Conservation (phyloP, 306 rosid genomes). For the Astragalus glycyphyllos region DNA sequence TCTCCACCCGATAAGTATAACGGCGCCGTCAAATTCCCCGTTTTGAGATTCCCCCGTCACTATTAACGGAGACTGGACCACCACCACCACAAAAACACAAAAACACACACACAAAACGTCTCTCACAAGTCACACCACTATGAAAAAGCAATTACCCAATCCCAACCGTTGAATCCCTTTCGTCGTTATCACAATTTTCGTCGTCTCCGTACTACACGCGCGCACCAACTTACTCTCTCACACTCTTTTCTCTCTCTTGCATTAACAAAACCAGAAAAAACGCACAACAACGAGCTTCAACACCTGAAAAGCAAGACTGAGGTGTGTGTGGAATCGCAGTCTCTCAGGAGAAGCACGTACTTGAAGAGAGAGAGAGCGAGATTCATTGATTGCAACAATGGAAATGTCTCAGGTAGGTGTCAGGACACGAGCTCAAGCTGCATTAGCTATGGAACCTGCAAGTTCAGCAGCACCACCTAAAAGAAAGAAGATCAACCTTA, state of each 20-base stretch:
- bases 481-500: slow-evolving; percentile 53
- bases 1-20: slow-evolving; percentile 53
- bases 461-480: slow-evolving; percentile 38
- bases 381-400: slow-evolving; percentile 48
- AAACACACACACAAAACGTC: not conserved
- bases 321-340: slow-evolving; percentile 52
- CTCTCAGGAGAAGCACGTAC: slow-evolving; percentile 36
- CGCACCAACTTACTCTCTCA: slow-evolving; percentile 44
- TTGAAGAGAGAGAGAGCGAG: slow-evolving; percentile 32
- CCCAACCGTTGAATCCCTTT: slow-evolving; percentile 54
- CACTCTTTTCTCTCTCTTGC: slow-evolving; percentile 44
- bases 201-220: slow-evolving; percentile 50
- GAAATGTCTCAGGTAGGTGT: slow-evolving; percentile 64
- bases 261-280: slow-evolving; percentile 36
- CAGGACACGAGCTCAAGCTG: slow-evolving; percentile 59
- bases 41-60: slow-evolving; percentile 76
- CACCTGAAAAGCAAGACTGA: slow-evolving; percentile 41
- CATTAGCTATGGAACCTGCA: slow-evolving; percentile 53
- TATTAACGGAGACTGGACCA: slow-evolving; percentile 73
- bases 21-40: slow-evolving; percentile 97
- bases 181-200: slow-evolving; percentile 51
- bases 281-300: slow-evolving; percentile 22
- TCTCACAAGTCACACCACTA: slow-evolving; percentile 38
- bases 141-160: slow-evolving; percentile 54
- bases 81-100: slow-evolving; percentile 47